Evolutionary conservation across 2,329 filamentous ascomycete genomes (phyloP), one percentile per base, ranked within the genome.

Genomic region (Trichoderma aggressivum): DNA sequence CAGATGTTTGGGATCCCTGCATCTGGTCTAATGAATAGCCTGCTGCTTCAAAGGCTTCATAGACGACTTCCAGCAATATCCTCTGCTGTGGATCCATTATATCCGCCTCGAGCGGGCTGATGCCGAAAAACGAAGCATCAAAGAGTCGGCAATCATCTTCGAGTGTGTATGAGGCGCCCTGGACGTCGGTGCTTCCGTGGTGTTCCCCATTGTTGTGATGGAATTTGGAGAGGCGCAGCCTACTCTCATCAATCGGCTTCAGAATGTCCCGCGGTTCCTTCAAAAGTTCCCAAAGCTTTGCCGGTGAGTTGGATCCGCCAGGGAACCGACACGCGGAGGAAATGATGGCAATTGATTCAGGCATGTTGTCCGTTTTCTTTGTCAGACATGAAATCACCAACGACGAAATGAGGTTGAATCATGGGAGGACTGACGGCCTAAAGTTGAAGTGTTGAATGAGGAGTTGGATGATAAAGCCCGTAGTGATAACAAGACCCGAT

Each of bases 11-110:
- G 8, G 36, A 39, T 39, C 36, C 36, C 3, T 39, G 36, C 36
- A 39, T 39, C 36, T 39, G 36, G 7, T 39, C 36, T 39, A 39
- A 39, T 47, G 16, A 82, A 75, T 7, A 75, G 74, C 14, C 74
- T 74, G 81, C 79, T 60, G 78, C 80, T 62, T 84, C 82, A 0
- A 83, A 73, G 7, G 79, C 79, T 70, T 84, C 82, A 55, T 82
- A 83, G 2, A 81, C 80, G 2, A 79, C 77, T 70, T 85, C 84
- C 0, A 85, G 78, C 10, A 75, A 50, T 16, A 75, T 32, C 5
- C 74, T 70, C 32, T 73, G 72, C 58, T 75, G 74, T 4, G 74
- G 74, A 58, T 75, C 74, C 34, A 75, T 74, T 18, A 67, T 24
- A 6, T 60, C 50, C 0, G 73, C 73, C 50, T n/a, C 74, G 3